phyloP scores from a whole-genome alignment of 1,284 basidiomycete genomes.

The Naganishia liquefaciens region DNA sequence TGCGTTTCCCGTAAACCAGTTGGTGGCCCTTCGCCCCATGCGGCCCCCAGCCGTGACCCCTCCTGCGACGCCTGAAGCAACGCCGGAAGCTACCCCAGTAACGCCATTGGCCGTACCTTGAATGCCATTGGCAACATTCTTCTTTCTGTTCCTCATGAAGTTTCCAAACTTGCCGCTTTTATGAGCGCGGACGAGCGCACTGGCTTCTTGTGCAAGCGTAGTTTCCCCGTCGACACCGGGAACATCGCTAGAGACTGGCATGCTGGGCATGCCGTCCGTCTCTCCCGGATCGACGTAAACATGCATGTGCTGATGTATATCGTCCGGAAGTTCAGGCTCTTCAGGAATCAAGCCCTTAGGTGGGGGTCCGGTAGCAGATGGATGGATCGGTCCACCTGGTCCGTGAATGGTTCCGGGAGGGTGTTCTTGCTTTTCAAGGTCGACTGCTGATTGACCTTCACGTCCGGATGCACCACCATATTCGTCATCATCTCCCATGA shows the following conservation, averaged over 20 bases:
- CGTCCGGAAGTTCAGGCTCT: constrained; percentile 27
- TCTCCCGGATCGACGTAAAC: constrained; percentile 55
- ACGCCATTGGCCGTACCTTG: constrained; percentile 10
- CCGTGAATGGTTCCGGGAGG: constrained; percentile 11
- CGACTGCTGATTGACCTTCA: neutral
- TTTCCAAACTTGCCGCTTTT: constrained; percentile 48
- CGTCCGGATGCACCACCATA: neutral
- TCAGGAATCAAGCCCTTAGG: constrained; percentile 29
- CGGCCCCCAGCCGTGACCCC: constrained; percentile 13
- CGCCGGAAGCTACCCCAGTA: constrained; percentile 19
- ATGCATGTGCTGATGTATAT: constrained; percentile 42
- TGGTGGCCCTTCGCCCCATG: neutral
- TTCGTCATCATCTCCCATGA: constrained; percentile 23
- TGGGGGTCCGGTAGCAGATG: constrained; percentile 28
- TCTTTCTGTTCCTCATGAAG: constrained; percentile 44
- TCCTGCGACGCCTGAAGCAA: constrained; percentile 8
- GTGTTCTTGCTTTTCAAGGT: constrained; percentile 8
- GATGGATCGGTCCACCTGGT: constrained; percentile 25
- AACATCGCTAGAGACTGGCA: constrained; percentile 36
- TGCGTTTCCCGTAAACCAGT: constrained; percentile 11
- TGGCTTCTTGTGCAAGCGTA: constrained; percentile 40
- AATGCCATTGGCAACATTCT: constrained; percentile 25
- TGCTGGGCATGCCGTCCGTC: constrained; percentile 54
- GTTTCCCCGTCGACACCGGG: constrained; percentile 32
- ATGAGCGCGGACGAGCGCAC: constrained; percentile 52